Percentiles rank a stretch among this genome's conserved stretches.
phyloP scores from a whole-genome alignment of 768 basidiomycete genomes.

The Boletus patriciae region DNA sequence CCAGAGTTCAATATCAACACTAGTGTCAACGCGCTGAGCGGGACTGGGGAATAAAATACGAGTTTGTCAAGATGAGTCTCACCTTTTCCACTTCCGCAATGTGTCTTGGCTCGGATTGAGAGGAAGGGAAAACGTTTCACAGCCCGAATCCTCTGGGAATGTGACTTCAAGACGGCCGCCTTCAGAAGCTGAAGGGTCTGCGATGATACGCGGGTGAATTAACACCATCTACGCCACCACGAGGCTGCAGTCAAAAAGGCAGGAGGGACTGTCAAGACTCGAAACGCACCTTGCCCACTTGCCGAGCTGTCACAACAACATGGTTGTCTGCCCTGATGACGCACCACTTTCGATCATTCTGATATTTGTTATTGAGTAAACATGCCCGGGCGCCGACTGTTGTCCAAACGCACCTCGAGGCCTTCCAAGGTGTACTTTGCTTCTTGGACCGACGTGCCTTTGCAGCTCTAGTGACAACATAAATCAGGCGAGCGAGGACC shows the following conservation, averaged over 20 bases:
- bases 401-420: conserved; percentile 51
- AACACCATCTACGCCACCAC: conserved; percentile 56
- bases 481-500: not conserved
- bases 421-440: conserved; percentile 61
- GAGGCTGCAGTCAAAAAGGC: not conserved
- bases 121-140: conserved; percentile 58
- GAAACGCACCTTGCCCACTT: conserved; percentile 51
- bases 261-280: not conserved
- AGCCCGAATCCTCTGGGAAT: conserved; percentile 61
- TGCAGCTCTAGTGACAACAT: conserved; percentile 59
- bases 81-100: conserved; percentile 59
- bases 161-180: conserved; percentile 52
- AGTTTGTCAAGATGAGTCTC: conserved; percentile 21
- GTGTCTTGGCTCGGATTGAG: conserved; percentile 51
- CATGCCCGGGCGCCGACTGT: not conserved
- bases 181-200: conserved; percentile 44
- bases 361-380: not conserved
- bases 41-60: not conserved
- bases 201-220: conserved; percentile 55
- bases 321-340: conserved; percentile 58
- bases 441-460: conserved; percentile 58
- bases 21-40: conserved; percentile 24
- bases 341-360: conserved; percentile 75
- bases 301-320: conserved; percentile 65
- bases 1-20: conserved; percentile 57